A percentile compares a stretch with the other conserved stretches of the same genome.
phyloP scores from a whole-genome alignment of 805 yeast species.

The Teunomyces cretensis region DNA sequence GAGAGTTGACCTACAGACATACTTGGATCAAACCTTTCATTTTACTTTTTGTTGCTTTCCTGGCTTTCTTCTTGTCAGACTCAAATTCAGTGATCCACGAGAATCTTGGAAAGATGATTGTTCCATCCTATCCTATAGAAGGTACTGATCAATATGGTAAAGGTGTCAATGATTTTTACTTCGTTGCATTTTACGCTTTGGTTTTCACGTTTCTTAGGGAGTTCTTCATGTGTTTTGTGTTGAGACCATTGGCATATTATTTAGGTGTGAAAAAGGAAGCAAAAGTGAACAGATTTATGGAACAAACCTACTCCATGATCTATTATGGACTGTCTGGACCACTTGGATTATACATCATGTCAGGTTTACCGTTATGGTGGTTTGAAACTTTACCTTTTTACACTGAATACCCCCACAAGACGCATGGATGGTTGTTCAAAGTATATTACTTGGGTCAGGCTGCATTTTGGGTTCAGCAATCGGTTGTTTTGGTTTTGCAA shows the following conservation, averaged over 20 bases:
- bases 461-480: slow-evolving; percentile 97
- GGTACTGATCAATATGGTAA: slow-evolving; percentile 78
- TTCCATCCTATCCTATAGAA: slow-evolving; percentile 61
- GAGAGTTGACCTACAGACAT: slow-evolving; percentile 57
- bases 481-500: slow-evolving; percentile 75
- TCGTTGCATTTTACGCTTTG: slow-evolving; percentile 76
- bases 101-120: slow-evolving; percentile 56
- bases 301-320: slow-evolving; percentile 81
- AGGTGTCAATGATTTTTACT: slow-evolving; percentile 79
- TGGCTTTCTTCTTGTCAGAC: slow-evolving; percentile 53
- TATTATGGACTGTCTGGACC: slow-evolving; percentile 85
- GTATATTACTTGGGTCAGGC: slow-evolving; percentile 88
- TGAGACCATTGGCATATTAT: slow-evolving; percentile 65
- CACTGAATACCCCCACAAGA: slow-evolving; percentile 75
- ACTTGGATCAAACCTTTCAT: slow-evolving; percentile 74
- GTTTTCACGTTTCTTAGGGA: slow-evolving; percentile 91
- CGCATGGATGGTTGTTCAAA: slow-evolving; percentile 70
- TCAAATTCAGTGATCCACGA: slow-evolving; percentile 60
- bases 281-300: slow-evolving; percentile 82
- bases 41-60: slow-evolving; percentile 41
- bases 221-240: slow-evolving; percentile 78
- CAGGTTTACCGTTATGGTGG: slow-evolving; percentile 77
- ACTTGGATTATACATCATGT: slow-evolving; percentile 86
- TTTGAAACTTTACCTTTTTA: slow-evolving; percentile 85
- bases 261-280: slow-evolving; percentile 52